Conservation (phyloP, 176 grass and related monocot species). For the Eleusine coracana region DNA sequence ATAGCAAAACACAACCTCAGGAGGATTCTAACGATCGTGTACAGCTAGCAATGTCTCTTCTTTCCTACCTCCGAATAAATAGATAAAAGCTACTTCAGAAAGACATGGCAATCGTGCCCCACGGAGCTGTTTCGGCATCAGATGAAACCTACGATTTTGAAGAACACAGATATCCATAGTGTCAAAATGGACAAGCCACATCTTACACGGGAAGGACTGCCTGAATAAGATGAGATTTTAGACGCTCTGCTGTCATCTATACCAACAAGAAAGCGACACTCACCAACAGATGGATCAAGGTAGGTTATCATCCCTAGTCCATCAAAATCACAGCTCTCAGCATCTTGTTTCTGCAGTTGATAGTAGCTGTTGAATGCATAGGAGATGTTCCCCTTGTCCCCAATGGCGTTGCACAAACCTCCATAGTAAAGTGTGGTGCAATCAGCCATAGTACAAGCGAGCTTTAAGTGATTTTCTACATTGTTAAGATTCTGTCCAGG, state of each 20-base stretch:
- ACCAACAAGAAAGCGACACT: conserved; percentile 22
- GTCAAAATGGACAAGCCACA: background rate
- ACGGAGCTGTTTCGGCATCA: background rate
- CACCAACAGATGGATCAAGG: background rate
- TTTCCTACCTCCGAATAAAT: conserved; percentile 5
- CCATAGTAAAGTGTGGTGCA: conserved; percentile 63
- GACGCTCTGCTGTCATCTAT: conserved; percentile 3
- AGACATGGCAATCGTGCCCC: background rate
- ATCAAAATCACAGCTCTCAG: conserved; percentile 67
- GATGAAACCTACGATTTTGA: background rate
- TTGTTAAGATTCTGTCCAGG: conserved; percentile 41
- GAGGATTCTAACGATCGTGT: conserved; percentile 7
- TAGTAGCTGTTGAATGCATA: conserved; percentile 79
- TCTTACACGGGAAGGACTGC: background rate
- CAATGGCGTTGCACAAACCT: conserved; percentile 66
- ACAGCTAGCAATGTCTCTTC: background rate
- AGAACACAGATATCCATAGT: background rate
- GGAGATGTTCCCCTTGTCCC: conserved; percentile 64
- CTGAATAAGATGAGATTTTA: background rate
- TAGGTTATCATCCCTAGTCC: conserved; percentile 39
- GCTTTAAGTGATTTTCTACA: conserved; percentile 61
- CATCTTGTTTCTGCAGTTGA: conserved; percentile 61
- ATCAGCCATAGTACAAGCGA: conserved; percentile 59
- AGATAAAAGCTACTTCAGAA: background rate
- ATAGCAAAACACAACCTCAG: background rate